phyloP scores from a whole-genome alignment of 441 rosid genomes.

The Brassica hybrid region DNA sequence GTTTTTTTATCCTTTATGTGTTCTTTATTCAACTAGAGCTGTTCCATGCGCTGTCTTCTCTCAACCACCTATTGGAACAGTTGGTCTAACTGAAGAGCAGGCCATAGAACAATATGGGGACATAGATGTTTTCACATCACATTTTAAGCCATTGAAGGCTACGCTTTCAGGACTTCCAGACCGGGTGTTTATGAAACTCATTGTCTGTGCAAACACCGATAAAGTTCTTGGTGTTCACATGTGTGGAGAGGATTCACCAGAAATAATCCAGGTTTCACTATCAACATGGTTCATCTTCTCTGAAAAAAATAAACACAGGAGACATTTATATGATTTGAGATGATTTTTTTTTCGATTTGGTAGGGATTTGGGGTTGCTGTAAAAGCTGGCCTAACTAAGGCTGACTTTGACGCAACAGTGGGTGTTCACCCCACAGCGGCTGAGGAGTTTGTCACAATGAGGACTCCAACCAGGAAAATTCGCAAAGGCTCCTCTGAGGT shows the following conservation, averaged over 20 bases:
- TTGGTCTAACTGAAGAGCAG: slow-evolving; percentile 92
- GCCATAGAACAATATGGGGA: slow-evolving; percentile 76
- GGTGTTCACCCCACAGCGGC: slow-evolving; percentile 91
- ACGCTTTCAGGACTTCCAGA: slow-evolving; percentile 94
- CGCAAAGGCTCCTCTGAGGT: slow-evolving; percentile 50
- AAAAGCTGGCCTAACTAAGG: slow-evolving; percentile 89
- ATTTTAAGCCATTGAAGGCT: slow-evolving; percentile 89
- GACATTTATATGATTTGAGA: slow-evolving; percentile 1
- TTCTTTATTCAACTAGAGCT: slow-evolving; percentile 52
- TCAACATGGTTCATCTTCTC: neutral
- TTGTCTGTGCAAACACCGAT: slow-evolving; percentile 74
- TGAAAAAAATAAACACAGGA: neutral
- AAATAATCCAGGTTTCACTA: slow-evolving; percentile 71
- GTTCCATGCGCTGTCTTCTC: slow-evolving; percentile 91
- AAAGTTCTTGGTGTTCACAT: slow-evolving; percentile 81
- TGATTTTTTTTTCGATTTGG: slow-evolving; percentile 26
- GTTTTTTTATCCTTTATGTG: slow-evolving; percentile 9
- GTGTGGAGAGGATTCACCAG: slow-evolving; percentile 94
- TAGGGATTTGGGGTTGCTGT: slow-evolving; percentile 94
- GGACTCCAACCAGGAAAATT: slow-evolving; percentile 76
- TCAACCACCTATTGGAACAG: slow-evolving; percentile 95
- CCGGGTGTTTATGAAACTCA: slow-evolving; percentile 76
- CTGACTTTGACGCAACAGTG: slow-evolving; percentile 81
- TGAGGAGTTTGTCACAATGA: slow-evolving; percentile 91
- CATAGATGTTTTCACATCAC: slow-evolving; percentile 75